A percentile compares a stretch with the other conserved stretches of the same genome.
Evolutionary conservation across 768 basidiomycete genomes (phyloP).

Genomic region (Auricularia sp.): DNA sequence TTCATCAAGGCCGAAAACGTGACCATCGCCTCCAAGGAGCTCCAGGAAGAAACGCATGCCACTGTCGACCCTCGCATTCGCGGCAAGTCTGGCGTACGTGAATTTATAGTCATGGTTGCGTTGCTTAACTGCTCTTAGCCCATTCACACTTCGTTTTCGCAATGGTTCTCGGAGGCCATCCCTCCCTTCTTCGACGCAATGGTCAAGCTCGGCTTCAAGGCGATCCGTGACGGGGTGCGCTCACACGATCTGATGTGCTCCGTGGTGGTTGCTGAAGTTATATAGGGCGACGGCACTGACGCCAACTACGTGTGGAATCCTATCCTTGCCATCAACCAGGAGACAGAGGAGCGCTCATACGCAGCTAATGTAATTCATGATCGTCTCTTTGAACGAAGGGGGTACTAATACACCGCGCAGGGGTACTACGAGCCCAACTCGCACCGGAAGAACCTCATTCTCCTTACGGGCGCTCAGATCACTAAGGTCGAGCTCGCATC

Average conservation of each 20-base stretch:
- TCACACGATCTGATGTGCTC: no score
- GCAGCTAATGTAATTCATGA: background rate
- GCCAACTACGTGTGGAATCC: background rate
- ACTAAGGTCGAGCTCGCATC: slow-evolving; percentile 4
- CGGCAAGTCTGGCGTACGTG: background rate
- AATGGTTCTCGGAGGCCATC: background rate
- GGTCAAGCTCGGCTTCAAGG: background rate
- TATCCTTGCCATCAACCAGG: background rate
- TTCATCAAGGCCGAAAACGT: slow-evolving; percentile 8
- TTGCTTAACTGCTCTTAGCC: background rate
- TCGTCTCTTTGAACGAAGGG: background rate
- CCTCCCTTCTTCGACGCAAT: background rate
- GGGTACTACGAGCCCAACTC: background rate
- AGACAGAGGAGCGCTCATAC: background rate
- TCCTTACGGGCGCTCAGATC: background rate
- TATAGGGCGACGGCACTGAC: background rate
- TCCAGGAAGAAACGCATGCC: background rate
- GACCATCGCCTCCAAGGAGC: background rate
- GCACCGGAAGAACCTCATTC: slow-evolving; percentile 1
- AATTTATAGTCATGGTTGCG: background rate
- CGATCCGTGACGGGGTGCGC: background rate
- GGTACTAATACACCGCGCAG: background rate
- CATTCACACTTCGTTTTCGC: background rate
- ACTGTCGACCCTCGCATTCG: background rate
- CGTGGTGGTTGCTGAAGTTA: no score